Base-by-base conservation (phyloP, 2,329 filamentous ascomycete genomes). In the Penicillium thymicola region DNA sequence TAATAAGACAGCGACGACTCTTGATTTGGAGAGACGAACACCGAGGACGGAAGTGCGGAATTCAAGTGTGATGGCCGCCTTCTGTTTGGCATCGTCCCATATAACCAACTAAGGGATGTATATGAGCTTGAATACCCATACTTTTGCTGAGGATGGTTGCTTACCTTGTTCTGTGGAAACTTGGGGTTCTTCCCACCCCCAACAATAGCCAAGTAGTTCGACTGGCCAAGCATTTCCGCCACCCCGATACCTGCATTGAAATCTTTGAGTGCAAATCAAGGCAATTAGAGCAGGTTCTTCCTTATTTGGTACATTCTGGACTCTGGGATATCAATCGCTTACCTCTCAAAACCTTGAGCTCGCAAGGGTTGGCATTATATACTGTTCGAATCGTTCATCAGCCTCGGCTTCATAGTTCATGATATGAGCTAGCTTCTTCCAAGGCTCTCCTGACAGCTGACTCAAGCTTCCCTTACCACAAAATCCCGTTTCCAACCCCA, bases 181-280 rank as follows among this genome's bases (percentile, higher is more conserved):
- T 93, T 93, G 51, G 92, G 91, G 57, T 87, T 85, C 66, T 84
- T 89, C 47, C 94, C 92, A 65, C 93, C 93, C 61, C 92, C 92
- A 54, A 97, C 91, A 10, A 97, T 82, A 28, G 90, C 93, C 36
- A 97, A 81, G 72, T 92, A 96, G 76, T 93, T 92, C 51, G 90
- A 87, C 64, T 86, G 89, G 43, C 89, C 89, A 72, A 96, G 86
- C 89, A 96, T 94, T 73, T 92, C 88, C 27, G 88, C 89, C 40
- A 90, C 81, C 40, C 89, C 90, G 61, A 96, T 86, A 45, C 92
- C 91, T 18, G 88, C 90, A 71, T 89, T 89, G 77, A 92, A 90
- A 66, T 89, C 87, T 88, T 54, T 54, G 9, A 23, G n/a, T 27
- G 30, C 30, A n/a, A 43, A 43, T 8, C n/a, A 14, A n/a, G 27